Percentiles rank a stretch among this genome's conserved stretches.
Conservation (phyloP, 306 rosid species). For the Crotalaria pallida region DNA sequence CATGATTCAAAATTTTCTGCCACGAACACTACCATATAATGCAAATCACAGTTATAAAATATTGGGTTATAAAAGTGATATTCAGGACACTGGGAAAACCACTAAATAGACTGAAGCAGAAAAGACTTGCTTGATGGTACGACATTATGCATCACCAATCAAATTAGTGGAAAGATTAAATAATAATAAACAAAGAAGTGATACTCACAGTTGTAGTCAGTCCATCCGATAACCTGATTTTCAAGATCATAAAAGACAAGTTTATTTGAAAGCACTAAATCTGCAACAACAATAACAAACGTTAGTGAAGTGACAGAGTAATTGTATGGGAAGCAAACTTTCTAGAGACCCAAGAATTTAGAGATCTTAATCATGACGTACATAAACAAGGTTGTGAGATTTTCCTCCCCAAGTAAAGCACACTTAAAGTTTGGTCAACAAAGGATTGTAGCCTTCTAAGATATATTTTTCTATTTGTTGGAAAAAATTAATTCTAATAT, state of each 20-base stretch:
- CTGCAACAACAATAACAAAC: conserved; percentile 44
- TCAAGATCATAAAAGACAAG: conserved; percentile 87
- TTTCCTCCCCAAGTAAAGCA: neutral
- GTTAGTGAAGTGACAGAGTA: neutral
- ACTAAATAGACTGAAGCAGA: neutral
- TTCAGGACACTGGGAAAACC: neutral
- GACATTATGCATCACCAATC: neutral
- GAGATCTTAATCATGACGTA: too few species aligned
- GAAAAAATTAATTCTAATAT: too few species aligned
- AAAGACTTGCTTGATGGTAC: neutral
- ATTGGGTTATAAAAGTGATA: neutral
- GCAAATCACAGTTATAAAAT: neutral
- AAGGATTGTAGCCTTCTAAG: too few species aligned
- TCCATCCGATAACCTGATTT: conserved; percentile 87
- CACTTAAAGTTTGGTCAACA: too few species aligned
- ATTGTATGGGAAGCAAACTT: conserved; percentile 1
- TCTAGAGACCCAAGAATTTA: neutral
- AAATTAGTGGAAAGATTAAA: neutral
- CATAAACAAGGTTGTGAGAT: neutral
- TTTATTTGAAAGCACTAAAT: conserved; percentile 90
- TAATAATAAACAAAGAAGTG: neutral
- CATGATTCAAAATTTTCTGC: neutral
- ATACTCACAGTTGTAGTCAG: conserved; percentile 88
- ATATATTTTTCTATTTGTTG: too few species aligned
- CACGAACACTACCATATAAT: neutral